Evolutionary conservation across 2,329 filamentous ascomycete genomes (phyloP), one percentile per base, ranked within the genome.

Genomic region (Colletotrichum musae): DNA sequence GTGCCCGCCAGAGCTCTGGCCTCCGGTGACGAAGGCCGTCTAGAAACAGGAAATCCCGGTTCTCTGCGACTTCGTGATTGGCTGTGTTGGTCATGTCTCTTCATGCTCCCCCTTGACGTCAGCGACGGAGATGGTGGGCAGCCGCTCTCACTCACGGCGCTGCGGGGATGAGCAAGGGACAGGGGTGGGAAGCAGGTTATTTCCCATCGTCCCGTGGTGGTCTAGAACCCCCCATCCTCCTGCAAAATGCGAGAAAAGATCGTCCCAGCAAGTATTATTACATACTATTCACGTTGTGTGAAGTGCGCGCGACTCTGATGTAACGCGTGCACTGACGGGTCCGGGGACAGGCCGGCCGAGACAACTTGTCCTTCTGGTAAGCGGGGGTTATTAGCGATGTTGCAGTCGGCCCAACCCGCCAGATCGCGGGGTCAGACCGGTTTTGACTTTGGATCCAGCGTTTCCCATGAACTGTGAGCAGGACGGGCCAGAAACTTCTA

Each of bases 161-260:
- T 69, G 66, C 66, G 67, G 67, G 62, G 50, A 53, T 51, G n/a
- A 36, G 41, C 13, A 24, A 21, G 47, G 32, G 43, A 61, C 62
- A 70, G 62, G 67, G 67, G 56, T 70, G 12, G 51, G 54, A 66
- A 70, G 64, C 67, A 67, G 67, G 67, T 66, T 70, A 66, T 58
- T 67, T 65, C 50, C 13, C 21, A 21, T 18, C 47, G 10, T 24
- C 32, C 18, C 21, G 15, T 16, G 13, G 24, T 43, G 62, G 32
- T 66, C 66, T 66, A 69, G 66, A 66, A 50, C 57, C 9, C 28
- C 28, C 28, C 39, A n/a, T 21, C 10, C 9, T 50, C 4, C 24
- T n/a, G 32, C 39, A n/a, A n/a, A 45, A 4, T 26, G 6, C 12
- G 16, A 18, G 13, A 3, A 4, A 16, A 26, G 18, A 56, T 51